Percentiles rank a stretch among this genome's conserved stretches.
Conservation (phyloP, 2,329 filamentous ascomycete genomes). For the Fusarium sp. region DNA sequence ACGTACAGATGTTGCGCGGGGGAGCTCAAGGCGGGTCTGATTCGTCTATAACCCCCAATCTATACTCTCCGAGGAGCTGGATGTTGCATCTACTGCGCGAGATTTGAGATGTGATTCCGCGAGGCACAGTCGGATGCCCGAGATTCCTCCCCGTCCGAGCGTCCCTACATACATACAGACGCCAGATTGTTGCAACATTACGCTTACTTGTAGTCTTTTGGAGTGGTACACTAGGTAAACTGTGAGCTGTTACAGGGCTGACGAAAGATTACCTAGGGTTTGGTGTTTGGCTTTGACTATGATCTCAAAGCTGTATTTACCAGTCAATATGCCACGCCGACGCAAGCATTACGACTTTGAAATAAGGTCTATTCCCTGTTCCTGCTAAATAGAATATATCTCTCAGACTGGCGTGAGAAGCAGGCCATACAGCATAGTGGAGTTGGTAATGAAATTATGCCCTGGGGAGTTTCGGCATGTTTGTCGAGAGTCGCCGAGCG, state of each 20-base stretch:
- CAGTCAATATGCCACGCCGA: conserved; percentile 22
- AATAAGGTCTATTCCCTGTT: conserved; percentile 20
- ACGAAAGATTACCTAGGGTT: conserved; percentile 3
- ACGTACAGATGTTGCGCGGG: conserved; percentile 51
- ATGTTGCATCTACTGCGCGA: conserved; percentile 40
- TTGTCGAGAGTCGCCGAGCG: conserved; percentile 40
- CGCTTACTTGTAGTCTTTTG: conserved; percentile 17
- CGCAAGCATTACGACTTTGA: conserved; percentile 30
- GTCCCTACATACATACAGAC: conserved; percentile 34
- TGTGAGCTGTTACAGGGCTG: conserved; percentile 11
- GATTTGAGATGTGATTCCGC: conserved; percentile 43
- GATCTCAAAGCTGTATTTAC: conserved; percentile 26
- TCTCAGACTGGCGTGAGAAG: conserved; percentile 46
- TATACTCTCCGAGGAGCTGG: conserved; percentile 43
- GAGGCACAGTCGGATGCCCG: conserved; percentile 21
- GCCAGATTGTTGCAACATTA: conserved; percentile 19
- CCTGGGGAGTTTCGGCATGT: conserved; percentile 30
- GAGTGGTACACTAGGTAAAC: conserved; percentile 12
- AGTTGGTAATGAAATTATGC: conserved; percentile 26
- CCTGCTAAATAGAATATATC: conserved; percentile 18
- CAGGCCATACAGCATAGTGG: conserved; percentile 39
- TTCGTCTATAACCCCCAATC: conserved; percentile 44
- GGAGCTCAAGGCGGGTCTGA: conserved; percentile 41
- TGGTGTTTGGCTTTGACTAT: conserved; percentile 24
- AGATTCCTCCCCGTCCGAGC: conserved; percentile 2